Evolutionary conservation across 1,284 basidiomycete species (phyloP).

Genomic region (Naganishia albida): DNA sequence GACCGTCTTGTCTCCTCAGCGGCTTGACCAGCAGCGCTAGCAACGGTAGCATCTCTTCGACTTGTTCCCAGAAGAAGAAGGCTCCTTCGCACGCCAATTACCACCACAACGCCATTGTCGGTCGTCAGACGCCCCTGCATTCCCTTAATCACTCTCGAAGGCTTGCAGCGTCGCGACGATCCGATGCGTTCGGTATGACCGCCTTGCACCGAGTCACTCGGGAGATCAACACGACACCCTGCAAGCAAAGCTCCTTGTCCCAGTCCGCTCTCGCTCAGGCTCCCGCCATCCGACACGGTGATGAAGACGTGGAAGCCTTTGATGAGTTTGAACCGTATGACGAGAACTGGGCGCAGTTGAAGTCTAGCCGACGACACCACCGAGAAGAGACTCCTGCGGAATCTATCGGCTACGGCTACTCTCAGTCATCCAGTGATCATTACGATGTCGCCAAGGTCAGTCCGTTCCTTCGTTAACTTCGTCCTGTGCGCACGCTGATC

Average conservation of each 20-base stretch:
- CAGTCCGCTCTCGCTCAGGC: constrained; percentile 12
- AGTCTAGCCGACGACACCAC: constrained; percentile 21
- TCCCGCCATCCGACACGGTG: neutral
- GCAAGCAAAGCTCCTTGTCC: constrained; percentile 20
- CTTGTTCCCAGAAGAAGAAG: constrained; percentile 27
- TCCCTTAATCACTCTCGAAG: constrained; percentile 26
- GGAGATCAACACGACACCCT: constrained; percentile 16
- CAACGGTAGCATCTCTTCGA: constrained; percentile 15
- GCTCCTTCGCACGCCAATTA: constrained; percentile 23
- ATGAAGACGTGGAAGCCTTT: constrained; percentile 18
- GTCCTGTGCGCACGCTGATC: neutral
- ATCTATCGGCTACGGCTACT: constrained; percentile 16
- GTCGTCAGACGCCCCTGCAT: constrained; percentile 24
- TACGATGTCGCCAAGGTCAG: constrained; percentile 23
- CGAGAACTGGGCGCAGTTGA: constrained; percentile 24
- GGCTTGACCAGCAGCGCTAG: constrained; percentile 24
- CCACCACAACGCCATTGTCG: constrained; percentile 23
- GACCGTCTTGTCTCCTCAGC: neutral
- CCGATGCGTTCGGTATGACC: constrained; percentile 23
- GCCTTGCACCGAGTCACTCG: constrained; percentile 22
- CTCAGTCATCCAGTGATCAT: constrained; percentile 15
- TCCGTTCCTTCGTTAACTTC: neutral
- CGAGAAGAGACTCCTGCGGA: constrained; percentile 21
- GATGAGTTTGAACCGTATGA: constrained; percentile 25
- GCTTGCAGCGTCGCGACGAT: constrained; percentile 13